phyloP scores from a whole-genome alignment of 306 rosid genomes.

The Trifolium dubium region DNA sequence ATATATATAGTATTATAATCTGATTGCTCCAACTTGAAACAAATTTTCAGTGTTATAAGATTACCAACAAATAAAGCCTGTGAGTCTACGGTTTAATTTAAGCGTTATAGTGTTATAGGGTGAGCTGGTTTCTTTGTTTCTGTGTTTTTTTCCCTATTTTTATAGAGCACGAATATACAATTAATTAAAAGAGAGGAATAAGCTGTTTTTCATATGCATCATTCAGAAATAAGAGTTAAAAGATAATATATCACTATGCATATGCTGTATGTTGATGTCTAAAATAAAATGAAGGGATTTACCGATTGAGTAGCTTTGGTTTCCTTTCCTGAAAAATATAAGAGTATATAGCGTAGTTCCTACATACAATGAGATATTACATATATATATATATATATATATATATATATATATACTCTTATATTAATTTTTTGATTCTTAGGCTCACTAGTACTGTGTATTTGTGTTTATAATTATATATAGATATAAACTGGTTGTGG shows the following conservation, averaged over 20 bases:
- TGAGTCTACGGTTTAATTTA: neutral
- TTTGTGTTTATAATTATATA: neutral
- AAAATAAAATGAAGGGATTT: neutral
- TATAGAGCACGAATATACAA: too few species aligned
- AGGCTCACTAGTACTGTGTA: neutral
- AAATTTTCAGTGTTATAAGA: neutral
- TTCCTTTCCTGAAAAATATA: neutral
- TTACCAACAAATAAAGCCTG: neutral
- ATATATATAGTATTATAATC: too few species aligned
- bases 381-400: too few species aligned
- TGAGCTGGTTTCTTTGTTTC: slow-evolving; percentile 18
- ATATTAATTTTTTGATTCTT: neutral
- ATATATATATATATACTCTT: neutral
- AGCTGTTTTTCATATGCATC: too few species aligned
- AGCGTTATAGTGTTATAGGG: neutral
- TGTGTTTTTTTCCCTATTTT: too few species aligned
- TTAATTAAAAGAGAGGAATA: too few species aligned
- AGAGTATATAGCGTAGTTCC: neutral
- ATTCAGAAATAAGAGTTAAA: neutral
- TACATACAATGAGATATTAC: neutral
- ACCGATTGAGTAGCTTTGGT: neutral
- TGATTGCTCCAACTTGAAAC: neutral
- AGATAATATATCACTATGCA: too few species aligned
- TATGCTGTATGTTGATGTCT: neutral
- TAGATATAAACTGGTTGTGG: neutral